Conservation (phyloP, 768 basidiomycete genomes). For the Pleurotus eryngii region DNA sequence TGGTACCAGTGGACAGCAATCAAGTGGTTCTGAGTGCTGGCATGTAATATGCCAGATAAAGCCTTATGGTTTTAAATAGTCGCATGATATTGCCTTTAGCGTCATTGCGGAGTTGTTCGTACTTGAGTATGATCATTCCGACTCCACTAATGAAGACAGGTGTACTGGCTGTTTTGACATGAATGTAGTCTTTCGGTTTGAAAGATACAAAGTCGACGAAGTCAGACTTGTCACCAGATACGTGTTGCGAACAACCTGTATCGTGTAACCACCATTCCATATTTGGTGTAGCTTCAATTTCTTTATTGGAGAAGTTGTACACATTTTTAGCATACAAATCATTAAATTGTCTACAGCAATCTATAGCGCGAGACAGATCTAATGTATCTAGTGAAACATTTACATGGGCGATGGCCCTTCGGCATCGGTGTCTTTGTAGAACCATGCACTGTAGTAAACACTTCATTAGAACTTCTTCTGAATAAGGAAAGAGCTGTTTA, state of each 20-base stretch:
- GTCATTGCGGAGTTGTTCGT: background rate
- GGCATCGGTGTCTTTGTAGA: too few relatives aligned
- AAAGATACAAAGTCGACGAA: background rate
- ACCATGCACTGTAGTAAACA: too few relatives aligned
- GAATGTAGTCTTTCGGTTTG: background rate
- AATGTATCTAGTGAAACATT: too few relatives aligned
- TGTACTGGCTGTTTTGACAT: background rate
- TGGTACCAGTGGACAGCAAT: background rate
- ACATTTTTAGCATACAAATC: too few relatives aligned
- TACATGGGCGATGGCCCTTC: too few relatives aligned
- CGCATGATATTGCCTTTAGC: background rate
- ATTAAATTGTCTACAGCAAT: too few relatives aligned
- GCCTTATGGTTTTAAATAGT: background rate
- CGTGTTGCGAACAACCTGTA: background rate
- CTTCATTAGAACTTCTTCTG: too few relatives aligned
- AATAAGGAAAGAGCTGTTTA: too few relatives aligned
- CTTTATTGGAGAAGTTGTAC: too few relatives aligned
- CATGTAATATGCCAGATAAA: background rate
- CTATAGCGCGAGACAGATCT: too few relatives aligned
- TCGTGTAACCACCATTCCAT: background rate
- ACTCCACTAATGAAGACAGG: background rate
- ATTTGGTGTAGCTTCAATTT: too few relatives aligned
- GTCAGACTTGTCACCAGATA: conserved; percentile 14
- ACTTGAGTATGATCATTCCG: background rate
- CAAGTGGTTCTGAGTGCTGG: background rate